Percentiles rank a stretch among this genome's conserved stretches.
These are phyloP conservation scores for Globisporangium apiculatum DNA, from an alignment of 352 stramenopile genomes.

Conservation along the genomic window DNA sequence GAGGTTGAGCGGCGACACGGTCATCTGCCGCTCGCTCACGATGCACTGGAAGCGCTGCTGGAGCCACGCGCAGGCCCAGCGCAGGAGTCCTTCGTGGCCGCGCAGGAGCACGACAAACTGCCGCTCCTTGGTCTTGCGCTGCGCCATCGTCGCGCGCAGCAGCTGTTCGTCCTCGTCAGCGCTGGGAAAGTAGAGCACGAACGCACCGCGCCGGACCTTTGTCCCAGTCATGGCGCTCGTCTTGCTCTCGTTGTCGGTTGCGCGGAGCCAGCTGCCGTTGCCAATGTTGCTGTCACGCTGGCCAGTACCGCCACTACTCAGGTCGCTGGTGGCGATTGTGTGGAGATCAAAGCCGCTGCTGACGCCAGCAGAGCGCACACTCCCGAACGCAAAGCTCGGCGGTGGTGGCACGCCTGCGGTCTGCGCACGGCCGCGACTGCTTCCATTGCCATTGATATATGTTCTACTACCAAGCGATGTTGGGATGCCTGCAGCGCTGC, in stretches of 20 bases:
- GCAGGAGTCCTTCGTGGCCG: constrained; percentile 46
- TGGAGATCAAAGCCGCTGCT: not conserved
- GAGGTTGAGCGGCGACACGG: constrained; percentile 41
- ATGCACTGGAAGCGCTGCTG: constrained; percentile 72
- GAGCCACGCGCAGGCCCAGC: constrained; percentile 50
- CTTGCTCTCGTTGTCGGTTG: constrained; percentile 3
- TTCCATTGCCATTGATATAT: not conserved
- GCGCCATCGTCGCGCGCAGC: constrained; percentile 9
- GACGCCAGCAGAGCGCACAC: too few relatives aligned
- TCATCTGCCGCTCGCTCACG: constrained; percentile 37
- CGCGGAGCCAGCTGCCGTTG: not conserved
- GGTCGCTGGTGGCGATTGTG: not conserved
- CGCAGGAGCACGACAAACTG: constrained; percentile 54
- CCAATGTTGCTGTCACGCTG: not conserved
- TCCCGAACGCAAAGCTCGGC: constrained; percentile 2
- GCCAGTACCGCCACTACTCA: not conserved
- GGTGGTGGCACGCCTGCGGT: not conserved
- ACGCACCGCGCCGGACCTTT: constrained; percentile 16
- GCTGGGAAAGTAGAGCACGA: constrained; percentile 61
- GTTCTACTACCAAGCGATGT: not conserved
- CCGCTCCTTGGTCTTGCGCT: constrained; percentile 30
- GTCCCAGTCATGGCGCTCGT: not conserved
- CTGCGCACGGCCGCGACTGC: not conserved
- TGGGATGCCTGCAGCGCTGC: not conserved
- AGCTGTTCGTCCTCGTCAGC: constrained; percentile 21